These are phyloP conservation scores for Barnettozyma populi DNA, from an alignment of 805 yeast species.

Conservation along the genomic window DNA sequence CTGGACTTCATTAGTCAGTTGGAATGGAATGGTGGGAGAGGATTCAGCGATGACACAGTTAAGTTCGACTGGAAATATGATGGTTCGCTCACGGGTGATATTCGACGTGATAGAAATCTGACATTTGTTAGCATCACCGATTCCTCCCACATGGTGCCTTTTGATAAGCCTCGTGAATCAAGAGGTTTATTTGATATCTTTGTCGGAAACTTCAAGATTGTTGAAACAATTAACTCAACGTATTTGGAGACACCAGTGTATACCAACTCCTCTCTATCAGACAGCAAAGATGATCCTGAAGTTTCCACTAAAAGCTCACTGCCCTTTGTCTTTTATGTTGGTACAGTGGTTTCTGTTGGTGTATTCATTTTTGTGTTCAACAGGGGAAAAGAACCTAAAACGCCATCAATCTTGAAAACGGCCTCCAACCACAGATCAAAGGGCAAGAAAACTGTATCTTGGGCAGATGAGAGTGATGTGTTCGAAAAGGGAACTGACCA, in stretches of 20 bases:
- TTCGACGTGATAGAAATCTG: constrained; percentile 60
- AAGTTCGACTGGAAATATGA: constrained; percentile 43
- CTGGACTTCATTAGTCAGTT: constrained; percentile 57
- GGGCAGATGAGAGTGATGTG: constrained; percentile 30
- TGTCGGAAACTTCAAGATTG: constrained; percentile 20
- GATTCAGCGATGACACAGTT: constrained; percentile 25
- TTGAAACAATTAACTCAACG: constrained; percentile 13
- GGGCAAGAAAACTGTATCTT: constrained; percentile 30
- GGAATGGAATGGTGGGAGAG: constrained; percentile 54
- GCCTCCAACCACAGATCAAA: constrained; percentile 9
- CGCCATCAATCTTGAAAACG: constrained; percentile 19
- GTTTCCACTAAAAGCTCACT: constrained; percentile 15
- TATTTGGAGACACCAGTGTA: constrained; percentile 25
- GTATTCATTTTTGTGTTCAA: constrained; percentile 15
- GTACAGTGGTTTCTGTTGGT: constrained; percentile 19
- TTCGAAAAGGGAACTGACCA: constrained; percentile 16
- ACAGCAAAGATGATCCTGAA: constrained; percentile 7
- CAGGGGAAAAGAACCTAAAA: constrained; percentile 13
- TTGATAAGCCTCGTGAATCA: constrained; percentile 64
- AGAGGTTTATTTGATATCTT: constrained; percentile 63
- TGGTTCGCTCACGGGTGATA: constrained; percentile 36
- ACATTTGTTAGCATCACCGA: constrained; percentile 69
- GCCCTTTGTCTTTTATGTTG: constrained; percentile 21
- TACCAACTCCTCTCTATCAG: constrained; percentile 7
- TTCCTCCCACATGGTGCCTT: constrained; percentile 93